phyloP scores from a whole-genome alignment of 345 rosid genomes.

The Reutealis trisperma region DNA sequence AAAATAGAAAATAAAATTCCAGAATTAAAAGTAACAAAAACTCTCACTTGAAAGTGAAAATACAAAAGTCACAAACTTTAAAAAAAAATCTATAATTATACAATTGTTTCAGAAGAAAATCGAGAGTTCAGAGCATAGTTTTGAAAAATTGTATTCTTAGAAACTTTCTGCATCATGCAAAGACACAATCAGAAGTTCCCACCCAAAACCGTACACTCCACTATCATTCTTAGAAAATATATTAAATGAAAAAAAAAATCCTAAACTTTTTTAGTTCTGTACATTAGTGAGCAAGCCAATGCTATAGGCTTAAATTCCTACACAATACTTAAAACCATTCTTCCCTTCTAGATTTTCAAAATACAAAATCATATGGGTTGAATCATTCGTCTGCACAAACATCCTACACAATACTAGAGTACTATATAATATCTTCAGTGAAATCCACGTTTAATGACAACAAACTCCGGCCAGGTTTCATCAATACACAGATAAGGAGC shows the following conservation, averaged over 20 bases:
- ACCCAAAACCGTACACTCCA: not conserved
- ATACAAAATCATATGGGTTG: not conserved
- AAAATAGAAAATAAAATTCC: too few relatives aligned
- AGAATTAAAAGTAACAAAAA: too few relatives aligned
- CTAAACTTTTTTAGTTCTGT: conserved; percentile 6
- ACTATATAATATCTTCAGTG: conserved; percentile 16
- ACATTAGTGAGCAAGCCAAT: conserved; percentile 11
- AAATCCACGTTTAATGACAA: conserved; percentile 11
- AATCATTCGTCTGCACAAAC: conserved; percentile 8
- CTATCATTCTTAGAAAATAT: not conserved
- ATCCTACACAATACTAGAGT: conserved; percentile 12
- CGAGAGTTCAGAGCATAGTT: not conserved
- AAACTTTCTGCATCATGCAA: not conserved
- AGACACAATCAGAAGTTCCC: not conserved
- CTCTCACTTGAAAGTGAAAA: too few relatives aligned
- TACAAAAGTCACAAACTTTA: too few relatives aligned
- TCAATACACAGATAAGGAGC: not conserved
- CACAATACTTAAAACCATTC: not conserved
- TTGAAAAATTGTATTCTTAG: too few relatives aligned
- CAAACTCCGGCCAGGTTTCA: conserved; percentile 8
- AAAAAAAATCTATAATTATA: too few relatives aligned
- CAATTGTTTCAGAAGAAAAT: too few relatives aligned
- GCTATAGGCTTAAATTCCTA: conserved; percentile 7
- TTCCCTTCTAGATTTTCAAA: conserved; percentile 9
- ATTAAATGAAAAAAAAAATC: not conserved